These are phyloP conservation scores for Zasmidium cellare DNA, from an alignment of 2,329 filamentous ascomycete species.

Conservation along the genomic window DNA sequence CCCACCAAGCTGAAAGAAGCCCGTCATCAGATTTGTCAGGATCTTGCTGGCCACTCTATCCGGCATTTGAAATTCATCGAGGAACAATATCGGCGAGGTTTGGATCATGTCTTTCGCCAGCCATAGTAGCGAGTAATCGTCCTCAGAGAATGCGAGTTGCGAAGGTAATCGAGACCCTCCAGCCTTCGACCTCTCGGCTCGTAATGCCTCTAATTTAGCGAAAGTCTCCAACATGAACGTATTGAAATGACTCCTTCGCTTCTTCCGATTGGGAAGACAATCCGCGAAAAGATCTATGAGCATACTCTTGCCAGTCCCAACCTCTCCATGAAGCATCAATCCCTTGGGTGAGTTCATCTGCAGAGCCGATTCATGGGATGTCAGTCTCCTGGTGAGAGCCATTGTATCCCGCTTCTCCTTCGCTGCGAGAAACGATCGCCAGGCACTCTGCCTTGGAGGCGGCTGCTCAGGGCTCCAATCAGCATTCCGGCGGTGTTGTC, in stretches of 20 bases:
- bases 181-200: constrained; percentile 40
- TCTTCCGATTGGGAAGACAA: constrained; percentile 70
- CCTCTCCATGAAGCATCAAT: constrained; percentile 76
- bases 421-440: constrained; percentile 55
- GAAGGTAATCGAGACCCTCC: constrained; percentile 8
- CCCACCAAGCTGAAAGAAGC: constrained; percentile 79
- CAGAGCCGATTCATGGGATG: constrained; percentile 69
- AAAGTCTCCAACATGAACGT: constrained; percentile 81
- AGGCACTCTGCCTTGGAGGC: constrained; percentile 31
- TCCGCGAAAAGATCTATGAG: constrained; percentile 80
- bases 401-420: constrained; percentile 56
- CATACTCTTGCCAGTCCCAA: constrained; percentile 83
- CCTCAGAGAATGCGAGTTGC: constrained; percentile 28
- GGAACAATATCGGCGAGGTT: constrained; percentile 72
- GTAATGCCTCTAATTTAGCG: constrained; percentile 67
- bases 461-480: background rate
- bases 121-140: constrained; percentile 70
- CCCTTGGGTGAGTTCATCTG: constrained; percentile 71
- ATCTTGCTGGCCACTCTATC: constrained; percentile 78
- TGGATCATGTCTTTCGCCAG: constrained; percentile 75
- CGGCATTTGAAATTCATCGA: constrained; percentile 82
- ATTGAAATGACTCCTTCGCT: constrained; percentile 79
- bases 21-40: constrained; percentile 73
- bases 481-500: constrained; percentile 24
- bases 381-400: constrained; percentile 68